phyloP scores from a whole-genome alignment of 371 early-diverging fungal genomes.

The Circinella umbellata region DNA sequence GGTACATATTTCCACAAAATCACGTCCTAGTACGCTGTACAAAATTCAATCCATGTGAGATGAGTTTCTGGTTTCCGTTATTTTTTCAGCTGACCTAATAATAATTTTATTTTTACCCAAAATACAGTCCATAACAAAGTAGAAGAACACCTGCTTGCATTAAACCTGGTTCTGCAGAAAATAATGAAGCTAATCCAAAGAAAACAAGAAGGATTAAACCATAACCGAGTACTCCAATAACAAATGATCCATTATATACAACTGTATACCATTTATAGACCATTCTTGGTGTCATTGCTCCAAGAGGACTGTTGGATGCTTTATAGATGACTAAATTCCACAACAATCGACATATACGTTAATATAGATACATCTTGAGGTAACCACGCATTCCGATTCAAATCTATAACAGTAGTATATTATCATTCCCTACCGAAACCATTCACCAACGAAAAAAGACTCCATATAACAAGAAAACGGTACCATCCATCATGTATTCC shows the following conservation, averaged over 20 bases:
- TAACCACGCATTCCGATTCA: too few species aligned
- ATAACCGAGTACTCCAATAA: slow-evolving; percentile 68
- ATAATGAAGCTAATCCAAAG: slow-evolving; percentile 58
- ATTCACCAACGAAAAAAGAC: slow-evolving; percentile 45
- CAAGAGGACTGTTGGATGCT: slow-evolving; percentile 66
- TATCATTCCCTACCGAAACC: slow-evolving; percentile 37
- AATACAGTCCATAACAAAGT: slow-evolving; percentile 71
- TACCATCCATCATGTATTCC: slow-evolving; percentile 57
- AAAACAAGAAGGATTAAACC: slow-evolving; percentile 58
- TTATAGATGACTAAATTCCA: slow-evolving; percentile 52
- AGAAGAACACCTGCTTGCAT: slow-evolving; percentile 55
- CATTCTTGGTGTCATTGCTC: slow-evolving; percentile 69
- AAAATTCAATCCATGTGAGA: background rate
- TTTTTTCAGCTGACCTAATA: too few species aligned
- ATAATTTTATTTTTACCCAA: slow-evolving; percentile 55
- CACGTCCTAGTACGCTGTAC: slow-evolving; percentile 73
- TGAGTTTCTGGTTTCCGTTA: too few species aligned
- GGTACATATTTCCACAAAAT: slow-evolving; percentile 84
- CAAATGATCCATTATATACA: slow-evolving; percentile 67
- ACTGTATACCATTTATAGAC: slow-evolving; percentile 76
- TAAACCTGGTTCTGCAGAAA: slow-evolving; percentile 43
- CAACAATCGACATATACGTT: too few species aligned
- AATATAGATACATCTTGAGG: too few species aligned
- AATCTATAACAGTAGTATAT: background rate
- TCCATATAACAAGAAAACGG: slow-evolving; percentile 51